phyloP scores from a whole-genome alignment of 2,329 filamentous ascomycete species.

The Graphilbum sp. region DNA sequence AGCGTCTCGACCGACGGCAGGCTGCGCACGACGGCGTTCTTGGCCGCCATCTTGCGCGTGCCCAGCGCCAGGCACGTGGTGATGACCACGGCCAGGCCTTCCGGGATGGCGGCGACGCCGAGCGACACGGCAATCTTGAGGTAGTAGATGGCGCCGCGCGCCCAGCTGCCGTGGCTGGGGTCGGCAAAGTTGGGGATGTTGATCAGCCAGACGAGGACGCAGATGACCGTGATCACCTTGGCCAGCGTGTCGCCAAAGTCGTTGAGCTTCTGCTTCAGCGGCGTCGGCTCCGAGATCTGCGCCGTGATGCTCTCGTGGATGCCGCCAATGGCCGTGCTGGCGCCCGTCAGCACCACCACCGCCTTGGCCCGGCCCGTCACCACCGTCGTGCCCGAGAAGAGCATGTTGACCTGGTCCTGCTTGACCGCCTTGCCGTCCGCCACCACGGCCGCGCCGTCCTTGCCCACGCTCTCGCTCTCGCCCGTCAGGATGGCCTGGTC shows the following conservation, averaged over 20 bases:
- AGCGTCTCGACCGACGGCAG: conserved; percentile 94
- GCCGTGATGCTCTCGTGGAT: conserved; percentile 98
- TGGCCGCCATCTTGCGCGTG: conserved; percentile 96
- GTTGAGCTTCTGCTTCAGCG: conserved; percentile 95
- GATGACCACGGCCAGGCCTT: conserved; percentile 94
- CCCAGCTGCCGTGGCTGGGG: conserved; percentile 79
- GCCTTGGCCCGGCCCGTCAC: conserved; percentile 87
- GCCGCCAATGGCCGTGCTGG: conserved; percentile 87
- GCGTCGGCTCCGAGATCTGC: conserved; percentile 94
- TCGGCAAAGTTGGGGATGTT: conserved; percentile 97
- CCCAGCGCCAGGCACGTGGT: conserved; percentile 95
- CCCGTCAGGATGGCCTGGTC: conserved; percentile 96
- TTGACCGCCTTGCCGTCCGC: conserved; percentile 75
- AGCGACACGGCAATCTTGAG: conserved; percentile 98
- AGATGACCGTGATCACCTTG: conserved; percentile 97
- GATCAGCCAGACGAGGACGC: conserved; percentile 92
- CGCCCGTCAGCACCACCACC: conserved; percentile 77
- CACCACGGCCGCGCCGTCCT: conserved; percentile 52
- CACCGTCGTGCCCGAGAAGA: conserved; percentile 96
- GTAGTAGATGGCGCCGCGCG: conserved; percentile 98
- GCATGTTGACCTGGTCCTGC: conserved; percentile 94
- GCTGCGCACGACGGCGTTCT: conserved; percentile 93
- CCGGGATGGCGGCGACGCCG: conserved; percentile 92
- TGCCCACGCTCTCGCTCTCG: conserved; percentile 92
- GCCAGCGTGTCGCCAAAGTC: conserved; percentile 92